Percentiles rank a stretch among this genome's conserved stretches.
Evolutionary conservation across 768 basidiomycete genomes (phyloP).

Genomic region (Boletus pseudopeckii): DNA sequence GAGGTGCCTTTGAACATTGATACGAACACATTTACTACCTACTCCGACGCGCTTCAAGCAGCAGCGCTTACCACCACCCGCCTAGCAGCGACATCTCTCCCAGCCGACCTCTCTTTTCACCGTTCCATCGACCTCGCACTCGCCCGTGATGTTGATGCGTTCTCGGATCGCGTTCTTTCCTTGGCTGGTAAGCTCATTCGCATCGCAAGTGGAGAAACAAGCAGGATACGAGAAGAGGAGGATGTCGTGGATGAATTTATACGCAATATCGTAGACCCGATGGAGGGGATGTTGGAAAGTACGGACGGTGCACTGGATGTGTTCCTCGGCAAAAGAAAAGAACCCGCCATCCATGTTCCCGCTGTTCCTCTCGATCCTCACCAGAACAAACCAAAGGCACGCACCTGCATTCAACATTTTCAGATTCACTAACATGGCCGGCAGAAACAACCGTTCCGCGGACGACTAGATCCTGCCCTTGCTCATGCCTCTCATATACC

Average conservation of each 20-base stretch:
- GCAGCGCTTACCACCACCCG: slow-evolving; percentile 63
- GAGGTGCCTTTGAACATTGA: slow-evolving; percentile 11
- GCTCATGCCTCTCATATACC: slow-evolving; percentile 71
- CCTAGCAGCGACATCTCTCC: slow-evolving; percentile 53
- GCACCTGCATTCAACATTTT: neutral
- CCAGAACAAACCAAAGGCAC: slow-evolving; percentile 33
- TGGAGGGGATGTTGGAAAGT: slow-evolving; percentile 83
- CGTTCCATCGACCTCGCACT: slow-evolving; percentile 76
- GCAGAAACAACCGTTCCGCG: slow-evolving; percentile 37
- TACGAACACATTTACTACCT: slow-evolving; percentile 43
- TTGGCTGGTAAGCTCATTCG: slow-evolving; percentile 63
- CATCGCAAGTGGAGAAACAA: slow-evolving; percentile 40
- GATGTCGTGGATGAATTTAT: slow-evolving; percentile 85
- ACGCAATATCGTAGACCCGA: slow-evolving; percentile 69
- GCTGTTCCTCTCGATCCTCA: slow-evolving; percentile 22
- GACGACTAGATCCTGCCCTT: slow-evolving; percentile 55
- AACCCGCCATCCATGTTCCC: slow-evolving; percentile 60
- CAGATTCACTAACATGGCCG: slow-evolving; percentile 7
- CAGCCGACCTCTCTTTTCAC: slow-evolving; percentile 83
- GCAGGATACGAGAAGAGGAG: slow-evolving; percentile 59
- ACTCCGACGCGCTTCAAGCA: slow-evolving; percentile 56
- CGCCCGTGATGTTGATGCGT: slow-evolving; percentile 64
- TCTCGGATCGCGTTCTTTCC: slow-evolving; percentile 62
- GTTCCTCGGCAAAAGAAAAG: slow-evolving; percentile 65
- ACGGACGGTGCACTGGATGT: slow-evolving; percentile 85